Percentiles rank a stretch among this genome's conserved stretches.
Conservation (phyloP, 495 filamentous ascomycete species). For the Aspergillus leporis region DNA sequence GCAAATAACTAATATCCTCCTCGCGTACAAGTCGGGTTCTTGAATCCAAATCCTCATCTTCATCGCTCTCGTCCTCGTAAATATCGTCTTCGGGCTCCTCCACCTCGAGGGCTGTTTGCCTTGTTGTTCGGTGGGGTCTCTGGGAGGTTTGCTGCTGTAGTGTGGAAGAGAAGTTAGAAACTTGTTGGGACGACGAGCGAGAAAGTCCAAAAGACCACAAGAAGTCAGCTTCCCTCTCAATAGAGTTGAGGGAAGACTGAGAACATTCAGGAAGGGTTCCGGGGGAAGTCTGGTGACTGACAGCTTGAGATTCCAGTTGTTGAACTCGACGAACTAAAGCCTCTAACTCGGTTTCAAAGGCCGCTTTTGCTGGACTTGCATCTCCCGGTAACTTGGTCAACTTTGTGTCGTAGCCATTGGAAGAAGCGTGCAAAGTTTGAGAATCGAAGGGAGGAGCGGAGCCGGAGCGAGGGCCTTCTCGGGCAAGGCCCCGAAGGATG, state of each 20-base stretch:
- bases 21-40: conserved; percentile 56
- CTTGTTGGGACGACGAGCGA: conserved; percentile 39
- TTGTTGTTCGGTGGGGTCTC: conserved; percentile 28
- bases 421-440: conserved; percentile 27
- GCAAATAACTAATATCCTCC: conserved; percentile 68
- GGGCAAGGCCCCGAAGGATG: conserved; percentile 63
- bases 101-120: conserved; percentile 25
- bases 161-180: conserved; percentile 44
- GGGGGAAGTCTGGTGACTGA: conserved; percentile 58
- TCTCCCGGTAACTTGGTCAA: conserved; percentile 64
- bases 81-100: conserved; percentile 36
- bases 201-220: conserved; percentile 42
- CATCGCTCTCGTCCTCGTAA: conserved; percentile 42
- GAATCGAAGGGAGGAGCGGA: conserved; percentile 45
- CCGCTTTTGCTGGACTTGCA: conserved; percentile 60
- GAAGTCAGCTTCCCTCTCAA: conserved; percentile 38
- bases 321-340: conserved; percentile 67
- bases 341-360: conserved; percentile 70
- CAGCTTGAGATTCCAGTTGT: conserved; percentile 66
- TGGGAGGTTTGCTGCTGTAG: conserved; percentile 44
- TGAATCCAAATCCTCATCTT: conserved; percentile 40
- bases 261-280: conserved; percentile 61
- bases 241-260: conserved; percentile 54
- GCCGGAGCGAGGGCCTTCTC: conserved; percentile 41
- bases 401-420: conserved; percentile 43